Evolutionary conservation across 2,329 filamentous ascomycete species (phyloP).

Genomic region (Verticillium klebahnii): DNA sequence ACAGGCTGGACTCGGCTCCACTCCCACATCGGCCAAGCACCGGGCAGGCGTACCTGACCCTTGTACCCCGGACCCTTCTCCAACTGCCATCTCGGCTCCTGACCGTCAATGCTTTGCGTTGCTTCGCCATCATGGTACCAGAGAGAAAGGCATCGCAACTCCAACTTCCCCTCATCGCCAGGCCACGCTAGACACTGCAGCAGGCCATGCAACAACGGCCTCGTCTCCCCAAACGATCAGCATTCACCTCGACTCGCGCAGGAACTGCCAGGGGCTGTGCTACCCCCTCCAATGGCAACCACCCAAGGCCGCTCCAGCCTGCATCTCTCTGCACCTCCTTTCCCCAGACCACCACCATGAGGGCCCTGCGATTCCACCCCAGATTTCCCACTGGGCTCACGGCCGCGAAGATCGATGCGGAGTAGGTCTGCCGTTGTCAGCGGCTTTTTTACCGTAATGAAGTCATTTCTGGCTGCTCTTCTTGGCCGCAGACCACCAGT

Average conservation of each 20-base stretch:
- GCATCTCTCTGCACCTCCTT: neutral
- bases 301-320: slow-evolving; percentile 8
- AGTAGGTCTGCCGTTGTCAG: slow-evolving; percentile 6
- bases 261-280: slow-evolving; percentile 7
- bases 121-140: no score
- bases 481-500: neutral
- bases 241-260: slow-evolving; percentile 1
- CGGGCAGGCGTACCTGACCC: slow-evolving; percentile 1
- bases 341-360: neutral
- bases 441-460: slow-evolving; percentile 8
- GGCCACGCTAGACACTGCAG: neutral
- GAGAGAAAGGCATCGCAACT: neutral
- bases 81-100: neutral
- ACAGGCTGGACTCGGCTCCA: neutral
- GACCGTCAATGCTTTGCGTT: neutral
- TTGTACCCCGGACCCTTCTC: neutral
- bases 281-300: slow-evolving; percentile 9
- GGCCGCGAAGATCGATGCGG: slow-evolving; percentile 8
- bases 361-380: slow-evolving; percentile 1
- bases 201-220: neutral
- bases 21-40: slow-evolving; percentile 6
- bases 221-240: neutral
- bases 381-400: slow-evolving; percentile 1
- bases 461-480: slow-evolving; percentile 7
- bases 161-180: slow-evolving; percentile 2